Evolutionary conservation across 2,329 filamentous ascomycete species (phyloP).

Genomic region (Apiospora phragmitis): DNA sequence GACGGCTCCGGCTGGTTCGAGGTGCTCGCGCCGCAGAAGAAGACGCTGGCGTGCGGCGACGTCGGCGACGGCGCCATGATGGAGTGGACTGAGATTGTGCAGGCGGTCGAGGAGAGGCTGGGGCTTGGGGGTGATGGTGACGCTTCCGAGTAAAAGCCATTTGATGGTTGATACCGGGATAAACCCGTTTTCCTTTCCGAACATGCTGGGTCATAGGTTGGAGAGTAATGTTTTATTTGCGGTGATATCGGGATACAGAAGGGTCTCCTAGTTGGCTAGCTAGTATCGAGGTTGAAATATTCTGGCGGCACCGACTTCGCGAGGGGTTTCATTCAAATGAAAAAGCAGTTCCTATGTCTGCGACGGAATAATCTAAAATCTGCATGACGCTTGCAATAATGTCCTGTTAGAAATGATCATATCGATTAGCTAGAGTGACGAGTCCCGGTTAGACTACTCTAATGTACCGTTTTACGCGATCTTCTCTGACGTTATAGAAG

Average conservation of each 20-base stretch:
- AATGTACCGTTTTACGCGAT: not conserved
- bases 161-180: not conserved
- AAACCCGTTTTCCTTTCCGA: not conserved
- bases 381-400: not conserved
- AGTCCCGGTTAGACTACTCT: not conserved
- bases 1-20: constrained; percentile 59
- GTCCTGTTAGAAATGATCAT: not conserved
- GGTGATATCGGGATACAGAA: not conserved
- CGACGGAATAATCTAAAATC: not conserved
- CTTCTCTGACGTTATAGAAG: not conserved
- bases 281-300: not conserved
- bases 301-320: not conserved
- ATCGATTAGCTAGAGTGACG: not conserved
- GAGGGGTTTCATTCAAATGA: not conserved
- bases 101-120: constrained; percentile 57
- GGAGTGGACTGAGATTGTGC: constrained; percentile 75
- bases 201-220: not conserved
- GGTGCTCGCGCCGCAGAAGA: constrained; percentile 71
- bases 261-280: not conserved
- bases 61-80: constrained; percentile 80
- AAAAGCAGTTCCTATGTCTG: too few species aligned
- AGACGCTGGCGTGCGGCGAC: constrained; percentile 83
- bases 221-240: not conserved
- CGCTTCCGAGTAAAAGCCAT: not conserved
- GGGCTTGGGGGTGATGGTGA: constrained; percentile 20